Percentiles rank a stretch among this genome's conserved stretches.
Evolutionary conservation across 176 grass and related monocot species (phyloP).

Genomic region (Cymbopogon citratus): DNA sequence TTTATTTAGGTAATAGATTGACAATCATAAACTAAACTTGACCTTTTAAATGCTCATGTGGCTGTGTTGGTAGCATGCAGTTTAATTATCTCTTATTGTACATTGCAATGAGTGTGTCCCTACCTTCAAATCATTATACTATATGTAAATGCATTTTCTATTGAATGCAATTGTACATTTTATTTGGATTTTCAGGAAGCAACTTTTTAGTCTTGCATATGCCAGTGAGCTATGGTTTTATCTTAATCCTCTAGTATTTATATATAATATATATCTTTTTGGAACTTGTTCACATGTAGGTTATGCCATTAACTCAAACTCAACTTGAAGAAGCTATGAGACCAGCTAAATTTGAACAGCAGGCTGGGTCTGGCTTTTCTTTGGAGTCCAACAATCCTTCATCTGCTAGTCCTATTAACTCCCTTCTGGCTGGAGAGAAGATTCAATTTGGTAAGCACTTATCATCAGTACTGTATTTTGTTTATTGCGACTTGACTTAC

Average conservation of each 20-base stretch:
- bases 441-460: slow-evolving; percentile 94
- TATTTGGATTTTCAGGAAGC: slow-evolving; percentile 2
- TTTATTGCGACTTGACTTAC: neutral
- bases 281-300: slow-evolving; percentile 44
- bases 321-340: slow-evolving; percentile 99
- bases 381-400: slow-evolving; percentile 59
- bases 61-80: neutral
- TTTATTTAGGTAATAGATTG: neutral
- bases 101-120: neutral
- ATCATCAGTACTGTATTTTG: slow-evolving; percentile 22
- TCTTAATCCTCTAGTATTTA: slow-evolving; percentile 4
- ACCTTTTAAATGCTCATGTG: neutral
- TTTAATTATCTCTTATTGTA: neutral
- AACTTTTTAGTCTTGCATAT: neutral
- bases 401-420: slow-evolving; percentile 70
- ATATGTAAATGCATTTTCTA: neutral
- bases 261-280: neutral
- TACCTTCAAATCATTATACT: neutral
- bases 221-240: slow-evolving; percentile 16
- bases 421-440: slow-evolving; percentile 81
- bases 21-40: neutral
- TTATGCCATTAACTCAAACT: slow-evolving; percentile 91
- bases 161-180: neutral
- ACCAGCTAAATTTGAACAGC: slow-evolving; percentile 65
- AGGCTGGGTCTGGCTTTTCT: slow-evolving; percentile 44